These are phyloP conservation scores for Davidsoniella australis DNA, from an alignment of 2,329 filamentous ascomycete species.

Conservation along the genomic window DNA sequence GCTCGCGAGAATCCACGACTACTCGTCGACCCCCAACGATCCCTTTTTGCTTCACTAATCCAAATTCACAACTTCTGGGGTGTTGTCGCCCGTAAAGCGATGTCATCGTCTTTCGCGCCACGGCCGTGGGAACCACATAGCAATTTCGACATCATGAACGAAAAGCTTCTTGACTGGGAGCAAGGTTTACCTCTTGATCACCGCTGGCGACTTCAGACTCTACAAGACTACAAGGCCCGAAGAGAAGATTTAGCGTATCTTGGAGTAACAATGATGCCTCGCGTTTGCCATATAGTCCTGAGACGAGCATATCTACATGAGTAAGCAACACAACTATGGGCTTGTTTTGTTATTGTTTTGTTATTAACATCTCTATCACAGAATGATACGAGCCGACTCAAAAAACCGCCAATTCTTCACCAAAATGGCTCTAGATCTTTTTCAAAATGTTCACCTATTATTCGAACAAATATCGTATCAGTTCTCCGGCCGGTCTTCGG, in stretches of 20 bases:
- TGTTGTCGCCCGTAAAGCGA: constrained; percentile 21
- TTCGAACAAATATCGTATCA: constrained; percentile 20
- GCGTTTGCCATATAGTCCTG: constrained; percentile 39
- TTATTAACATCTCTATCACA: not conserved
- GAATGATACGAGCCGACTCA: not conserved
- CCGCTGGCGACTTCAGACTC: constrained; percentile 26
- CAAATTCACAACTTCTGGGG: constrained; percentile 40
- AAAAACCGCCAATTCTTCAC: constrained; percentile 4
- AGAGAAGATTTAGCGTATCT: constrained; percentile 36
- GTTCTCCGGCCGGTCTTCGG: constrained; percentile 27
- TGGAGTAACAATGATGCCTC: constrained; percentile 35
- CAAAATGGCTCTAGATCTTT: not conserved
- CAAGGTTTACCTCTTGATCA: constrained; percentile 29
- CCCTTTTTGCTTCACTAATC: constrained; percentile 37
- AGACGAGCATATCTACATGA: constrained; percentile 36
- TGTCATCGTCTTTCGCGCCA: not conserved
- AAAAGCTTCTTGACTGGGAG: constrained; percentile 31
- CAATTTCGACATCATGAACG: constrained; percentile 29
- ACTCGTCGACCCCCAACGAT: constrained; percentile 26
- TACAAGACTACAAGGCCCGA: constrained; percentile 30
- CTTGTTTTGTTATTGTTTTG: not conserved
- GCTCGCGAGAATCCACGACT: constrained; percentile 29
- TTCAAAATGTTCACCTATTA: not conserved
- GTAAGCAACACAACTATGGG: constrained; percentile 18
- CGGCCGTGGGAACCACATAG: constrained; percentile 29